These are phyloP conservation scores for Peronospora farinosa DNA, from an alignment of 352 stramenopile genomes.

Conservation along the genomic window DNA sequence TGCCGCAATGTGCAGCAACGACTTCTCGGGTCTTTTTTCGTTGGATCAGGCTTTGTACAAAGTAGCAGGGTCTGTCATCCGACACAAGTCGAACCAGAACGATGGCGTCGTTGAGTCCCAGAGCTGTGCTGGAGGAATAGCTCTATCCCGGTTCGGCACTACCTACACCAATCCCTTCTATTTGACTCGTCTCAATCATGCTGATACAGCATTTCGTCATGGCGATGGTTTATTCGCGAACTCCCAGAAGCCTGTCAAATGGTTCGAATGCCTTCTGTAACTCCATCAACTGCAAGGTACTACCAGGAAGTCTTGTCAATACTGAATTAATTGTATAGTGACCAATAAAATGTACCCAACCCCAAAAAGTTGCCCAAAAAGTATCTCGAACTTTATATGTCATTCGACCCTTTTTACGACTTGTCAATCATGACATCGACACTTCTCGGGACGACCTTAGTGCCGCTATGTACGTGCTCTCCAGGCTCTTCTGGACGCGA, in stretches of 20 bases:
- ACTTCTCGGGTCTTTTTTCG: constrained; percentile 32
- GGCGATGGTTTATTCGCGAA: no score
- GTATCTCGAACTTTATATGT: background rate
- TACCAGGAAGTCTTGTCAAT: no score
- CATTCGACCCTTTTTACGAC: constrained; percentile 1
- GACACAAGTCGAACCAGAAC: constrained; percentile 30
- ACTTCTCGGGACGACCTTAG: constrained; percentile 22
- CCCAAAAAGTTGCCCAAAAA: background rate
- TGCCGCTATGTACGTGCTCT: constrained; percentile 56
- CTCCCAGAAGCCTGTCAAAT: constrained; percentile 37
- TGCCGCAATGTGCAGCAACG: constrained; percentile 38
- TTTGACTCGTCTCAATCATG: constrained; percentile 36
- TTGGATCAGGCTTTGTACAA: constrained; percentile 18
- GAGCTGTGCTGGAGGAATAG: constrained; percentile 31
- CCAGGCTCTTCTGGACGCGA: constrained; percentile 16
- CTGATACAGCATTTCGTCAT: constrained; percentile 28
- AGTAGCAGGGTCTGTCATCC: constrained; percentile 22
- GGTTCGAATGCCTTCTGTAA: constrained; percentile 35
- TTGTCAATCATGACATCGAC: constrained; percentile 15
- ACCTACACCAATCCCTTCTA: constrained; percentile 34
- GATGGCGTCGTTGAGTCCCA: constrained; percentile 39
- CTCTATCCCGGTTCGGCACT: constrained; percentile 28
- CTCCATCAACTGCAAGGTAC: no score
- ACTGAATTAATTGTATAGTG: no score
- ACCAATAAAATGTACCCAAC: no score